A percentile compares a stretch with the other conserved stretches of the same genome.
phyloP scores from a whole-genome alignment of 108 stramenopile genomes.

The Cyclostephanos invisitatus region DNA sequence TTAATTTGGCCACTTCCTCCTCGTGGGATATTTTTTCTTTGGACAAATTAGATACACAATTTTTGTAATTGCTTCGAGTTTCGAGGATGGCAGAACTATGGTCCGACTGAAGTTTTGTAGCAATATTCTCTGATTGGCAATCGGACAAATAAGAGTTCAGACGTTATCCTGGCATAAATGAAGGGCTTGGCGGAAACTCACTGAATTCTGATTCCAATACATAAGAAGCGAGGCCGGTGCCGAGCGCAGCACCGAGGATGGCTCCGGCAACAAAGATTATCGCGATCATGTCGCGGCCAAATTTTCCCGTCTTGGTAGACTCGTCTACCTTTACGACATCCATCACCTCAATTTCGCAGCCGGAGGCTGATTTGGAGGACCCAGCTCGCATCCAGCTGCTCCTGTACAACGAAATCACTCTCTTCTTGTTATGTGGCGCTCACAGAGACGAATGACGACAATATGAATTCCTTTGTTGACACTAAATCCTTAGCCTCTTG shows the following conservation, averaged over 20 bases:
- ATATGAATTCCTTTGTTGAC: no score
- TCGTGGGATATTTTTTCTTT: constrained; percentile 12
- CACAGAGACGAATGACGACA: no score
- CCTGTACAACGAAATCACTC: no score
- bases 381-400: no score
- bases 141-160: background rate
- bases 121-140: constrained; percentile 5
- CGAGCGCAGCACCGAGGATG: constrained; percentile 15
- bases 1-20: constrained; percentile 20
- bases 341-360: background rate
- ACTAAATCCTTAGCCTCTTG: no score
- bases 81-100: constrained; percentile 2
- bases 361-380: background rate
- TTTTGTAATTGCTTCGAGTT: constrained; percentile 13
- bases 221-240: constrained; percentile 14
- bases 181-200: background rate
- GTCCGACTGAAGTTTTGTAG: constrained; percentile 6
- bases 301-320: background rate
- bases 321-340: background rate
- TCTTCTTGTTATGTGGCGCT: no score
- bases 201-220: constrained; percentile 20
- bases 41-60: background rate
- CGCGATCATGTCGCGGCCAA: background rate
- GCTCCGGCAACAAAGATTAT: constrained; percentile 1
- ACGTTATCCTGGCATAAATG: background rate